Evolutionary conservation across 2,329 filamentous ascomycete genomes (phyloP).

Genomic region (Pestalotiopsis sp.): DNA sequence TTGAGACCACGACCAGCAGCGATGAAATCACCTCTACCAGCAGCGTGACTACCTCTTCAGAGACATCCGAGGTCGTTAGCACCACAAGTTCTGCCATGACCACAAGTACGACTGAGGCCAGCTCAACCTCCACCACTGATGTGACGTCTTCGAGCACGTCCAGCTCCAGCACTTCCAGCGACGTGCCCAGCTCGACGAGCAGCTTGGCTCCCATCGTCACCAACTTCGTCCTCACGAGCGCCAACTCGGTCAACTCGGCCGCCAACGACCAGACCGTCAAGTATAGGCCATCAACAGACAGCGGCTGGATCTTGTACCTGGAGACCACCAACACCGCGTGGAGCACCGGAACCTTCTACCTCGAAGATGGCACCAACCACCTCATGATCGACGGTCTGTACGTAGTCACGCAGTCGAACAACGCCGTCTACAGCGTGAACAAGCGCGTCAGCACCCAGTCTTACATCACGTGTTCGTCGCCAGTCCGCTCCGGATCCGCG

Average conservation of each 20-base stretch:
- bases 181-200: background rate
- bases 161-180: background rate
- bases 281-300: background rate
- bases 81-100: background rate
- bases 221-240: background rate
- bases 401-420: background rate
- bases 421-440: background rate
- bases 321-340: background rate
- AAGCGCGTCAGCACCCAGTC: background rate
- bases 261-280: background rate
- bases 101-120: background rate
- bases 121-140: background rate
- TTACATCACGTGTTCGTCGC: background rate
- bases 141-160: background rate
- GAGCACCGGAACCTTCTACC: background rate
- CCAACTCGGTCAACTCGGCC: background rate
- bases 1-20: background rate
- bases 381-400: background rate
- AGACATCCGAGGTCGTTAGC: background rate
- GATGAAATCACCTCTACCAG: background rate
- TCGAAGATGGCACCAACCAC: background rate
- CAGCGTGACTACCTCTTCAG: background rate
- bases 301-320: background rate
- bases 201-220: background rate
- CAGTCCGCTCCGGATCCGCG: background rate